Conservation (phyloP, 75 land plant genomes). For the Pinus tabuliformis region DNA sequence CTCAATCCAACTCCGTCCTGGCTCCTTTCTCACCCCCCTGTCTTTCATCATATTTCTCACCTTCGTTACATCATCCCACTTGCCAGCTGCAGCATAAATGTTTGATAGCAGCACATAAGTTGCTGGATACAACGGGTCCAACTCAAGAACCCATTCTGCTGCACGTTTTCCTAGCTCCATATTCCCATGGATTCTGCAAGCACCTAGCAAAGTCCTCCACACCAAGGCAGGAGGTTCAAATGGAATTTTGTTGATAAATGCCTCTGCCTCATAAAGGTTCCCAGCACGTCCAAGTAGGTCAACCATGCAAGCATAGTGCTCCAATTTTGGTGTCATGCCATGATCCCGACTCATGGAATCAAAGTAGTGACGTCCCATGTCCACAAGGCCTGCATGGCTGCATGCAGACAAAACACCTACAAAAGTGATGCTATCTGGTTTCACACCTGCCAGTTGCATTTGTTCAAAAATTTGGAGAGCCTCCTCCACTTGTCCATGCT, state of each 20-base stretch:
- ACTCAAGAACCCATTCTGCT: background rate
- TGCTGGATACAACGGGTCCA: background rate
- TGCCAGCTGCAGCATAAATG: background rate
- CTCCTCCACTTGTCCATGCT: background rate
- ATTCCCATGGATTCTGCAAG: slow-evolving; percentile 18
- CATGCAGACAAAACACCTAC: slow-evolving; percentile 6
- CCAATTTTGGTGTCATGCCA: slow-evolving; percentile 15
- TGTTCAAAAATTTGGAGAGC: slow-evolving; percentile 2
- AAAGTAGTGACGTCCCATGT: slow-evolving; percentile 4
- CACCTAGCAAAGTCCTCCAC: slow-evolving; percentile 55
- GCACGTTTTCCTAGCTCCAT: background rate
- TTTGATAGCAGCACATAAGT: slow-evolving; percentile 1
- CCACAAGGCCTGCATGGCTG: slow-evolving; percentile 20
- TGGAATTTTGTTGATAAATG: slow-evolving; percentile 44
- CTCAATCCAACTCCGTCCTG: slow-evolving; percentile 1
- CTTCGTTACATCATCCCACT: background rate
- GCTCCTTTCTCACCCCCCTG: background rate
- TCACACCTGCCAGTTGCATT: background rate
- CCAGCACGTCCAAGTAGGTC: slow-evolving; percentile 44
- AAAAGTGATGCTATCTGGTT: slow-evolving; percentile 6
- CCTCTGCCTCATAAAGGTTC: slow-evolving; percentile 42
- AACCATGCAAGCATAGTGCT: slow-evolving; percentile 24
- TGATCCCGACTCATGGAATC: background rate
- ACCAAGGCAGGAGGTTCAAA: slow-evolving; percentile 42
- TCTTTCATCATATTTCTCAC: background rate